These are phyloP conservation scores for Eucalyptus marginata DNA, from an alignment of 345 rosid genomes.

Conservation along the genomic window DNA sequence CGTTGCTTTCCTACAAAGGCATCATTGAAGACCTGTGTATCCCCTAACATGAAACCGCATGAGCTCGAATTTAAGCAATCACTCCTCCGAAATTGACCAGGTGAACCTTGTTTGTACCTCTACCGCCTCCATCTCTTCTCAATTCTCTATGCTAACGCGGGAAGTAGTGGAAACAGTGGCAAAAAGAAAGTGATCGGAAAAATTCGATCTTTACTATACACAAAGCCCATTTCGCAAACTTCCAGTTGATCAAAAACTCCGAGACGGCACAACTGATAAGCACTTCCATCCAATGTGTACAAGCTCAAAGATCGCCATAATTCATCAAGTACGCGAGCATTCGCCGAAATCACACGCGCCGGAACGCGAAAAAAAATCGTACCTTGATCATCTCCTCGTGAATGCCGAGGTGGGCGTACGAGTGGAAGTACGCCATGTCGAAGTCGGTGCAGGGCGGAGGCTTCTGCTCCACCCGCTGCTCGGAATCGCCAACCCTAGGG, in stretches of 20 bases:
- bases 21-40: background rate
- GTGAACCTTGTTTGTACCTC: background rate
- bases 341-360: background rate
- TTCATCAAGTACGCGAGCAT: background rate
- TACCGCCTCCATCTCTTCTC: background rate
- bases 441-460: constrained; percentile 66
- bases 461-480: constrained; percentile 5
- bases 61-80: background rate
- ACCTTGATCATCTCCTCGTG: constrained; percentile 99
- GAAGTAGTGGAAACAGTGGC: background rate
- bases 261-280: background rate
- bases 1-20: background rate
- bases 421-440: constrained; percentile 78
- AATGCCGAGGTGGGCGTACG: constrained; percentile 89
- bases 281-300: background rate
- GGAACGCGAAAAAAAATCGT: background rate
- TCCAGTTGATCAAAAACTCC: background rate
- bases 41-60: background rate
- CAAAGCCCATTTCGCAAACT: background rate
- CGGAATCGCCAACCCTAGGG: constrained; percentile 10
- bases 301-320: background rate
- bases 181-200: background rate
- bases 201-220: background rate
- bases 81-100: background rate
- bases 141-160: background rate